phyloP scores from a whole-genome alignment of 257 asterid genomes.

The Primulina eburnea region DNA sequence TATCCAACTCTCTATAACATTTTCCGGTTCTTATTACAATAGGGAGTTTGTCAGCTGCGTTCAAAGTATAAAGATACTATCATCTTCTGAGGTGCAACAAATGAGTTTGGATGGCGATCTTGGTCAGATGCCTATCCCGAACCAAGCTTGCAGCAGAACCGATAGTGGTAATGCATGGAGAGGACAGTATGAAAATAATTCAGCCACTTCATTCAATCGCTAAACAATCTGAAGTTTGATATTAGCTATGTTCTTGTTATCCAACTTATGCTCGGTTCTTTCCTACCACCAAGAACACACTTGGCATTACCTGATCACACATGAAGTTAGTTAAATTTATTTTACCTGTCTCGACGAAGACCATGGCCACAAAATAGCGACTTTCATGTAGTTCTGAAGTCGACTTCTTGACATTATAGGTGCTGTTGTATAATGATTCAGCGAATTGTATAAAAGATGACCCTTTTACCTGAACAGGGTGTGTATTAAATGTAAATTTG shows the following conservation, averaged over 20 bases:
- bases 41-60: slow-evolving; percentile 97
- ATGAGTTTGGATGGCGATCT: slow-evolving; percentile 95
- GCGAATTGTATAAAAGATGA: slow-evolving; percentile 24
- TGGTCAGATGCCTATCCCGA: slow-evolving; percentile 54
- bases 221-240: slow-evolving; percentile 22
- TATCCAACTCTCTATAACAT: neutral
- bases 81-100: slow-evolving; percentile 89
- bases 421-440: neutral
- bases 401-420: slow-evolving; percentile 16
- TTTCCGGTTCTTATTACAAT: slow-evolving; percentile 10
- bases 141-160: slow-evolving; percentile 86
- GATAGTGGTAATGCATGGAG: slow-evolving; percentile 91
- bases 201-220: slow-evolving; percentile 72
- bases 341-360: neutral
- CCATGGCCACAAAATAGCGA: slow-evolving; percentile 17
- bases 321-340: neutral
- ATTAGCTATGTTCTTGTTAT: neutral
- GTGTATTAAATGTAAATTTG: slow-evolving; percentile 26
- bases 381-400: neutral
- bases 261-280: neutral
- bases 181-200: slow-evolving; percentile 60
- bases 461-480: slow-evolving; percentile 25
- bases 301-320: neutral
- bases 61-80: slow-evolving; percentile 83
- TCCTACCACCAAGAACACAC: neutral